These are phyloP conservation scores for Mucor plumbeus DNA, from an alignment of 371 early-diverging fungal species.

Conservation along the genomic window DNA sequence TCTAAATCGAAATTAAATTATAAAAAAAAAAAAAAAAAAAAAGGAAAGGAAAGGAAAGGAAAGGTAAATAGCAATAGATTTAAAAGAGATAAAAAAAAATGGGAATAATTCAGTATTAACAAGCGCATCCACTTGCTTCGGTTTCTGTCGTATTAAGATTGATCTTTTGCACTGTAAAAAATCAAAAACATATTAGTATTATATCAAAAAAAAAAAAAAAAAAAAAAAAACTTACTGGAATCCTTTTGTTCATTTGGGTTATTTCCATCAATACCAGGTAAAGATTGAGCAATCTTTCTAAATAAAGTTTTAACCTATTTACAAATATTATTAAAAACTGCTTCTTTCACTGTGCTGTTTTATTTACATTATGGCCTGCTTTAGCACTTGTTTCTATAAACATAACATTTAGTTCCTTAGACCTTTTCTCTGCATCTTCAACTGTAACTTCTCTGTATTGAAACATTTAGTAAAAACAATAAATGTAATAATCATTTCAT, in stretches of 20 bases:
- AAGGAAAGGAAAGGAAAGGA: too few relatives aligned
- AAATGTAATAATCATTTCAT: not conserved
- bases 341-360: not conserved
- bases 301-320: slow-evolving; percentile 82
- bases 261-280: slow-evolving; percentile 84
- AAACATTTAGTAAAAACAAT: not conserved
- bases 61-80: not conserved
- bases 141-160: slow-evolving; percentile 33
- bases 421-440: slow-evolving; percentile 94
- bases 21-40: not conserved
- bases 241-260: slow-evolving; percentile 40
- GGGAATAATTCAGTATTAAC: slow-evolving; percentile 22
- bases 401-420: slow-evolving; percentile 91
- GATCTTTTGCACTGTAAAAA: slow-evolving; percentile 37
- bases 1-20: slow-evolving; percentile 1
- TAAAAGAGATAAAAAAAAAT: not conserved
- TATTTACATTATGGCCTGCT: slow-evolving; percentile 89
- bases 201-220: not conserved
- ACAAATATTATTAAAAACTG: not conserved
- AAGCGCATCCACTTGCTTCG: slow-evolving; percentile 37
- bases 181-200: not conserved
- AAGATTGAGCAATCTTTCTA: slow-evolving; percentile 91
- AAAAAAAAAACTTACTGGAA: slow-evolving; percentile 21
- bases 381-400: slow-evolving; percentile 97
- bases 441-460: slow-evolving; percentile 79